Base-by-base conservation (phyloP, 208 protist species). In the Naegleria lovaniensis region DNA sequence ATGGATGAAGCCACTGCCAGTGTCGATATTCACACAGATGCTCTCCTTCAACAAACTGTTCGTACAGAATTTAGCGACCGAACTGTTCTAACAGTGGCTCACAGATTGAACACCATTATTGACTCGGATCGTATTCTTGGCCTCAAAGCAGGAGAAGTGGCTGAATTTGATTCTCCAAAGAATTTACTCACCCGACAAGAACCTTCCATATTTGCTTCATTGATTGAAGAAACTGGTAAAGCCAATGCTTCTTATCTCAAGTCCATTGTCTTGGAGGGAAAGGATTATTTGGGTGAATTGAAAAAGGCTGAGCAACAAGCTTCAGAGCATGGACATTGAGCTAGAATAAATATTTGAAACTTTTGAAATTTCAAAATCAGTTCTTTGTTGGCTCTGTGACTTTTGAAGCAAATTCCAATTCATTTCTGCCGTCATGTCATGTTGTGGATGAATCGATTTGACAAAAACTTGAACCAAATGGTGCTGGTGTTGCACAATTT, bases 31-130 rank as follows among this genome's bases (percentile, higher is more conserved):
- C 29, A 93, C 39, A 96, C 92, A 67, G 88, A 84, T 92, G 33
- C 39, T n/a, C 33, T 92, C 0, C 79, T 93, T 33, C 90, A 89
- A 83, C 55, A 94, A 33, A 95, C 96, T 25, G 94, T 99, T 38
- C 93, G 95, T 85, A 90, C 92, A 33, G 93, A 97, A 90, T 96
- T 99, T 85, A 55, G 90, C 13, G 93, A 96, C 40, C 94, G 95
- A 91, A 99, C 98, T n/a, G 94, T 98, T 36, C 91, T 99, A 16
- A 96, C 97, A 48, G 98, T 99, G 93, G 98, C 97, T 13, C 97
- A 99, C 90, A 94, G 97, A 52, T 92, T 98, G 52, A 93, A 98
- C 13, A 99, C 98, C 1, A 96, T 99, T 88, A 92, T 96, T 33
- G 94, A 96, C 51, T 94, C 67, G 85, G 94, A 97, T 39, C 75